phyloP scores from a whole-genome alignment of 2,329 filamentous ascomycete species.

The Microcyclospora tardicrescens region DNA sequence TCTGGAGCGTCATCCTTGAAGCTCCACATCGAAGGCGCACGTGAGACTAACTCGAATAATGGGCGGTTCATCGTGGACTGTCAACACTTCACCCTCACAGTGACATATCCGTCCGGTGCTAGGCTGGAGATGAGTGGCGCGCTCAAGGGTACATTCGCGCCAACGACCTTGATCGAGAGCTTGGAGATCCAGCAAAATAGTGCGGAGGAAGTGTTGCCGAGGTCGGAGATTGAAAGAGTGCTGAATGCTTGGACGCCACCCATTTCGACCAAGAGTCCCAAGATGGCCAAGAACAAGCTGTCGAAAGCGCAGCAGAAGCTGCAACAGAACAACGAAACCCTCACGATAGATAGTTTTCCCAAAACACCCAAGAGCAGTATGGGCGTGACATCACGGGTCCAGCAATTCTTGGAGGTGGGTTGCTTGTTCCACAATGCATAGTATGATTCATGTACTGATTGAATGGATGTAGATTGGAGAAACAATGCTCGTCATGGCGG shows the following conservation, averaged over 20 bases:
- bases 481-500: slow-evolving; percentile 51
- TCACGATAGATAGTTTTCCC: slow-evolving; percentile 34
- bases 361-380: slow-evolving; percentile 35
- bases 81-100: slow-evolving; percentile 64
- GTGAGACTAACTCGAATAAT: slow-evolving; percentile 44
- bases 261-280: slow-evolving; percentile 27
- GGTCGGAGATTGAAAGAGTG: slow-evolving; percentile 41
- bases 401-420: slow-evolving; percentile 49
- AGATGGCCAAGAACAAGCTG: slow-evolving; percentile 42
- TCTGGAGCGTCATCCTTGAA: slow-evolving; percentile 79
- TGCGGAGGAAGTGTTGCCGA: slow-evolving; percentile 75
- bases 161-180: slow-evolving; percentile 59
- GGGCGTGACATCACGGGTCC: slow-evolving; percentile 44
- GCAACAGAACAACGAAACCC: slow-evolving; percentile 32
- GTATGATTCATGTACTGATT: not conserved
- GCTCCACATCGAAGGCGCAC: slow-evolving; percentile 61
- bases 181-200: slow-evolving; percentile 66
- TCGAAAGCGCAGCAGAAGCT: slow-evolving; percentile 24
- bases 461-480: slow-evolving; percentile 44
- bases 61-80: slow-evolving; percentile 65
- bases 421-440: not conserved
- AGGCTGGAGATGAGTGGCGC: slow-evolving; percentile 45
- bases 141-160: slow-evolving; percentile 67
- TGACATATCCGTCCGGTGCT: slow-evolving; percentile 74
- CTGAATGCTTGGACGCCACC: slow-evolving; percentile 37